phyloP scores from a whole-genome alignment of 1,139 yeast genomes.

The Suhomyces panamericanus region DNA sequence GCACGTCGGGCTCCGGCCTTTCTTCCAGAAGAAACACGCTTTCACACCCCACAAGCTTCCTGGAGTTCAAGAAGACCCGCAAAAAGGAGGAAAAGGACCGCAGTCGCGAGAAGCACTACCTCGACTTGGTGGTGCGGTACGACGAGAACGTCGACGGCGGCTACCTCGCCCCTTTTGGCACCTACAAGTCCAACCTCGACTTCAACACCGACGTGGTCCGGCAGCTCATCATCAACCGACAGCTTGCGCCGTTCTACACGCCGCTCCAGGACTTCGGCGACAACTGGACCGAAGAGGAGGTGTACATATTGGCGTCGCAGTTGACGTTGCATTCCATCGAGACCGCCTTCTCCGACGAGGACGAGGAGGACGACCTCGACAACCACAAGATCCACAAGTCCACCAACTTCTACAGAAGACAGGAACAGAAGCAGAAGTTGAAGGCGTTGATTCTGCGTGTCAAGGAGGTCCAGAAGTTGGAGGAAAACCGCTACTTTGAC shows the following conservation, averaged over 20 bases:
- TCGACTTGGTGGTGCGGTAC: slow-evolving; percentile 55
- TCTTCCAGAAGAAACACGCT: slow-evolving; percentile 22
- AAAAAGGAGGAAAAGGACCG: slow-evolving; percentile 54
- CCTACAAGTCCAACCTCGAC: slow-evolving; percentile 73
- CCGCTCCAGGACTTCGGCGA: slow-evolving; percentile 82
- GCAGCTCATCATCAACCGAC: slow-evolving; percentile 56
- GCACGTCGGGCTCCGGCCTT: slow-evolving; percentile 8
- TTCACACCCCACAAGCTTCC: slow-evolving; percentile 16
- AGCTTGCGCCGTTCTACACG: slow-evolving; percentile 84
- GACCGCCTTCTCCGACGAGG: slow-evolving; percentile 55
- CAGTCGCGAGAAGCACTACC: slow-evolving; percentile 53
- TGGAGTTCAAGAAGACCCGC: slow-evolving; percentile 27
- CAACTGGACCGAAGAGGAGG: slow-evolving; percentile 72
- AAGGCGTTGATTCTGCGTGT: slow-evolving; percentile 50
- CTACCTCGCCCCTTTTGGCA: slow-evolving; percentile 82
- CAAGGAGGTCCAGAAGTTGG: slow-evolving; percentile 53
- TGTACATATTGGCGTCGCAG: slow-evolving; percentile 56
- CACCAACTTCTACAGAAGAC: slow-evolving; percentile 48
- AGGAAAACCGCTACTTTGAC: slow-evolving; percentile 49
- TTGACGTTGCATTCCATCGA: slow-evolving; percentile 61
- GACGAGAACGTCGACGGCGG: slow-evolving; percentile 77
- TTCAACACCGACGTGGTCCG: slow-evolving; percentile 73
- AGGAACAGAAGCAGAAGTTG: slow-evolving; percentile 54
- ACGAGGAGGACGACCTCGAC: slow-evolving; percentile 51
- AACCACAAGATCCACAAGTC: slow-evolving; percentile 59